These are phyloP conservation scores for Polysphondylium violaceum DNA, from an alignment of 78 protist species.

Conservation along the genomic window DNA sequence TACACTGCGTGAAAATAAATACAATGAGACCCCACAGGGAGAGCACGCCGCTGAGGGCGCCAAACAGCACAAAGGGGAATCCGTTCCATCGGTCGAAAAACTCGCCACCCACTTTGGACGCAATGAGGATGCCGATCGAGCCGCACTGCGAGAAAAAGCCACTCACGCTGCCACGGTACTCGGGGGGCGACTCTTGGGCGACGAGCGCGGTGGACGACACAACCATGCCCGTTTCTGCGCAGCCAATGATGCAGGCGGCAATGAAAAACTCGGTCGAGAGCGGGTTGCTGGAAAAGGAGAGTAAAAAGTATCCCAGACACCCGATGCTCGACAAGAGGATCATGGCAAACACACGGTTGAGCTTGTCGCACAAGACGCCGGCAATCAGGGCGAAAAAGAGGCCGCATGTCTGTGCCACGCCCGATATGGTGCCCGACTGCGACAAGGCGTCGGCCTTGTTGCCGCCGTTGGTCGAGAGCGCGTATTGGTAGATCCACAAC, in stretches of 20 bases:
- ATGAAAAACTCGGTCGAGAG: constrained; percentile 16
- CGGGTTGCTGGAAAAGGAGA: constrained; percentile 43
- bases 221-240: constrained; percentile 80
- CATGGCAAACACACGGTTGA: constrained; percentile 53
- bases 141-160: constrained; percentile 67
- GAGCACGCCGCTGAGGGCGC: constrained; percentile 22
- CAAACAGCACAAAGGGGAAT: constrained; percentile 57
- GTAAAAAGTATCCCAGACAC: constrained; percentile 42
- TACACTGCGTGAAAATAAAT: constrained; percentile 8
- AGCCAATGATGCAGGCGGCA: constrained; percentile 67
- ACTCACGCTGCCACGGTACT: constrained; percentile 47
- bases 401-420: constrained; percentile 68
- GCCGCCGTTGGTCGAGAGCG: constrained; percentile 50
- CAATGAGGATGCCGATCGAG: constrained; percentile 56
- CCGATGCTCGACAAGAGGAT: constrained; percentile 19
- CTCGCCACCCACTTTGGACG: constrained; percentile 56
- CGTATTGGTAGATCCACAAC: constrained; percentile 60
- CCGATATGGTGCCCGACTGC: constrained; percentile 51
- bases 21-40: constrained; percentile 44
- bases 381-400: constrained; percentile 61
- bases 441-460: constrained; percentile 48
- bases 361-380: constrained; percentile 13
- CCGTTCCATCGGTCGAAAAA: constrained; percentile 58
- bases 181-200: constrained; percentile 57
- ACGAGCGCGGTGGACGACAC: constrained; percentile 51